Evolutionary conservation across 2,329 filamentous ascomycete species (phyloP), one percentile per base, ranked within the genome.

Genomic region (Eurotiales sp.): DNA sequence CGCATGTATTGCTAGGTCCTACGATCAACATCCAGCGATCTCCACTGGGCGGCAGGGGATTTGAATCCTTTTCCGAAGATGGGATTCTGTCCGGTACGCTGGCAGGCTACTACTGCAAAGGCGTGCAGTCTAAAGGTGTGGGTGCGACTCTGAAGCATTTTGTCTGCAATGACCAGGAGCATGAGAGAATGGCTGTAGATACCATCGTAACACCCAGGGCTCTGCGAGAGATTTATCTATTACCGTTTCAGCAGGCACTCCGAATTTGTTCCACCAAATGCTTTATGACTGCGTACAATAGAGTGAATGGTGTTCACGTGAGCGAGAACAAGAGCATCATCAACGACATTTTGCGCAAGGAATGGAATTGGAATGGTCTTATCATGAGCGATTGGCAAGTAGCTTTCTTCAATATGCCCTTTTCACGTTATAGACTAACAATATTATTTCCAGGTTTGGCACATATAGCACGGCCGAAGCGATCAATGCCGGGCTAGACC

Each of bases 1-100:
- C 86, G 23, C 79, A 90, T 54, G 79, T 91, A 29, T 75, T 91
- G 4, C 77, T 92, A 8, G 88, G 85, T 0, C 88, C 87, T 2
- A 91, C 88, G 1, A 84, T 90, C 29, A 90, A 88, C 71, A 85
- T 90, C 76, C 88, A 93, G 61, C 81, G 89, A 14, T 87, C 87
- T 45, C 89, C 89, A 0, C 77, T 93, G 0, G 88, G 88, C n/a
- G 89, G 89, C 15, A 80, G 89, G 54, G 90, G 90, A 57, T 95
- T 93, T 59, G 89, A 95, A 69, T 90, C 88, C 0, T 93, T 90
- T 66, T 90, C 87, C 0, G 89, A 93, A 66, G 89, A 93, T 58
- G 88, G 88, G 0, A 79, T 85, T 8, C 76, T 95, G 4, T 88
- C 87, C 0, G 87, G 87, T 27, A 86, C 84, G 56, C 72, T 90